Percentiles rank a stretch among this genome's conserved stretches.
Evolutionary conservation across 129 eudicot genomes (phyloP).

Genomic region (Glebionis coronaria): DNA sequence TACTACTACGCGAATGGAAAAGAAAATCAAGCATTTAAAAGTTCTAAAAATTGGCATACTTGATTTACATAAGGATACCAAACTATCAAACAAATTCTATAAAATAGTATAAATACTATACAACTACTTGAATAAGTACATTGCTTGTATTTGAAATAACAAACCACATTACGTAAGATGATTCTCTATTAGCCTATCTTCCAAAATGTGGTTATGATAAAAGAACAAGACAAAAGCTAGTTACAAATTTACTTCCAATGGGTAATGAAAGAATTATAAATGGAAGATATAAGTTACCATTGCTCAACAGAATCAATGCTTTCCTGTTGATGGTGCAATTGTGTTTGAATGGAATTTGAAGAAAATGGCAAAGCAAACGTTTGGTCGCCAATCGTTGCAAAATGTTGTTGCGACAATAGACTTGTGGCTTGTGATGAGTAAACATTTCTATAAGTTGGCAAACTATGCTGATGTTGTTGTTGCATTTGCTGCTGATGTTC

Average conservation of each 20-base stretch:
- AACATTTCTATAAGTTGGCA: slow-evolving; percentile 22
- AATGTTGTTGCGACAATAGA: slow-evolving; percentile 37
- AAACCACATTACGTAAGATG: slow-evolving; percentile 13
- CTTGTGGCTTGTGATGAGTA: slow-evolving; percentile 32
- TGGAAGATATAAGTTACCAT: slow-evolving; percentile 36
- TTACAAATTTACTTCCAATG: not conserved
- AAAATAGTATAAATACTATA: slow-evolving; percentile 13
- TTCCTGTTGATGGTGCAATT: slow-evolving; percentile 48
- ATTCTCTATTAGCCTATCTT: slow-evolving; percentile 9
- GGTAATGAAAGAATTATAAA: not conserved
- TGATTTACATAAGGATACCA: too few species aligned
- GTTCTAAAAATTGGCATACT: too few species aligned
- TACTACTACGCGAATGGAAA: too few species aligned
- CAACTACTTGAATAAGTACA: slow-evolving; percentile 7
- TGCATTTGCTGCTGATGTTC: slow-evolving; percentile 12
- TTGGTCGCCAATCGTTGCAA: slow-evolving; percentile 40
- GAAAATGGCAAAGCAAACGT: slow-evolving; percentile 49
- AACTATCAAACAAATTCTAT: not conserved
- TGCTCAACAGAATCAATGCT: slow-evolving; percentile 48
- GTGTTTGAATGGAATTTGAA: slow-evolving; percentile 37
- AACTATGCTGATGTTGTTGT: slow-evolving; percentile 18
- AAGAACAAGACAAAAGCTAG: not conserved
- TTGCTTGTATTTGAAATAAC: not conserved
- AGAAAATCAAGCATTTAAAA: too few species aligned
- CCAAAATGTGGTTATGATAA: not conserved